A percentile compares a stretch with the other conserved stretches of the same genome.
These are phyloP conservation scores for Talaromyces stipitatus DNA, from an alignment of 495 filamentous ascomycete species.

Conservation along the genomic window DNA sequence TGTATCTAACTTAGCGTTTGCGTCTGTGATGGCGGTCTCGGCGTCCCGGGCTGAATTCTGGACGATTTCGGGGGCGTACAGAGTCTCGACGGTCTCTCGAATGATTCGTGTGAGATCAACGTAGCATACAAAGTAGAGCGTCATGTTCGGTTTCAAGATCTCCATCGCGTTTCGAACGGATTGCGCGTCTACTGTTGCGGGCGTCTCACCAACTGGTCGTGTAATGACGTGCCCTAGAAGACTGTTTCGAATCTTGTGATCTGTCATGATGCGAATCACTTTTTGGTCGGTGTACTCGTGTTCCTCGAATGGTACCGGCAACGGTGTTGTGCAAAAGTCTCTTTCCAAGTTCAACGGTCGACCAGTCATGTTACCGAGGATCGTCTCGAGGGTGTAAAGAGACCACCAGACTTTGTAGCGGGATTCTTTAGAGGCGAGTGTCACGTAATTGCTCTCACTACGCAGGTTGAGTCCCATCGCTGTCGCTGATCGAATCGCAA, in stretches of 20 bases:
- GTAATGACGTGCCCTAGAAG: constrained; percentile 8
- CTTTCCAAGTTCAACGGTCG: constrained; percentile 38
- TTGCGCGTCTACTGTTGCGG: background rate
- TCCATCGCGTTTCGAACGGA: constrained; percentile 10
- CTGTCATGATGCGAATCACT: constrained; percentile 22
- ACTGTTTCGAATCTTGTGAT: constrained; percentile 18
- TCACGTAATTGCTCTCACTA: constrained; percentile 42
- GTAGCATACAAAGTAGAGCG: constrained; percentile 36
- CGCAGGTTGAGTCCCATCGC: constrained; percentile 55
- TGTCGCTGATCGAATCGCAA: constrained; percentile 50
- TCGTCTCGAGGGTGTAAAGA: constrained; percentile 38
- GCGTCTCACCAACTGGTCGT: background rate
- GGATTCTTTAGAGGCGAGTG: constrained; percentile 42
- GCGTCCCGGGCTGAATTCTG: constrained; percentile 42
- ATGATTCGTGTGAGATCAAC: constrained; percentile 38
- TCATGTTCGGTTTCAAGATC: constrained; percentile 20
- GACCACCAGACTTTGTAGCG: constrained; percentile 49
- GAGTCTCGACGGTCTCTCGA: constrained; percentile 34
- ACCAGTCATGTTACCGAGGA: constrained; percentile 41
- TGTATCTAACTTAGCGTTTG: constrained; percentile 36
- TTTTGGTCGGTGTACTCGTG: constrained; percentile 18
- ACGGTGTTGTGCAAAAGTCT: constrained; percentile 34
- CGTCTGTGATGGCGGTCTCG: constrained; percentile 37
- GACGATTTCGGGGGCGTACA: constrained; percentile 48
- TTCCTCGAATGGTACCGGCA: constrained; percentile 39